Conservation (phyloP, 2,329 filamentous ascomycete genomes). For the Trichophyton equinum region DNA sequence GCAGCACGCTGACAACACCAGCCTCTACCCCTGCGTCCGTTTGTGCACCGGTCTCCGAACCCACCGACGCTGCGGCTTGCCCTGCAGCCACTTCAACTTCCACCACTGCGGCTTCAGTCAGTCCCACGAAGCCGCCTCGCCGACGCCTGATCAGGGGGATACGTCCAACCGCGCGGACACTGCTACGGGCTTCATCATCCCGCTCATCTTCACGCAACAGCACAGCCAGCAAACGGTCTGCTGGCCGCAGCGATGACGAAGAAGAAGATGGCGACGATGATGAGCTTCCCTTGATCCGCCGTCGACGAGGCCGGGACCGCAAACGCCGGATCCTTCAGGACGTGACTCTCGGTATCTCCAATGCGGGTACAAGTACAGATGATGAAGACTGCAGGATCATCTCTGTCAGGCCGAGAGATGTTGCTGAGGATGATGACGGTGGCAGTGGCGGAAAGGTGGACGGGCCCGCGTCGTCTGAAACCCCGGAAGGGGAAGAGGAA, state of each 20-base stretch:
- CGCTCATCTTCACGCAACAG: slow-evolving; percentile 32
- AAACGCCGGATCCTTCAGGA: slow-evolving; percentile 13
- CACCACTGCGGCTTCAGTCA: neutral
- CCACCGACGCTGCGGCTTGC: neutral
- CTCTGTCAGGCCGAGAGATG: slow-evolving; percentile 8
- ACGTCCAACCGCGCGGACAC: slow-evolving; percentile 18
- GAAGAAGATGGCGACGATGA: slow-evolving; percentile 17
- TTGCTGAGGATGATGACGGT: slow-evolving; percentile 4
- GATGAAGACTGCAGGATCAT: slow-evolving; percentile 8
- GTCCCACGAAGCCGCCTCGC: slow-evolving; percentile 8
- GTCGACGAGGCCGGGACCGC: slow-evolving; percentile 9
- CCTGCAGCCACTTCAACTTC: no score
- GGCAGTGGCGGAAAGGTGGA: neutral
- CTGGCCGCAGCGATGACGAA: slow-evolving; percentile 26
- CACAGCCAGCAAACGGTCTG: slow-evolving; percentile 31
- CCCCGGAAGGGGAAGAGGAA: neutral
- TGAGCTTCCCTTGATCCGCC: slow-evolving; percentile 5
- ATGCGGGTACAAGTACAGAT: neutral
- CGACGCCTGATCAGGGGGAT: slow-evolving; percentile 11
- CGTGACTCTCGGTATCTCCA: slow-evolving; percentile 13
- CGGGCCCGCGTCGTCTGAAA: neutral
- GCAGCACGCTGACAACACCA: neutral
- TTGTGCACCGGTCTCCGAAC: neutral
- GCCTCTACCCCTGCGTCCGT: neutral
- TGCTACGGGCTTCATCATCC: slow-evolving; percentile 24